Percentiles rank a stretch among this genome's conserved stretches.
phyloP scores from a whole-genome alignment of 2,329 filamentous ascomycete genomes.

The Xylaria arbuscula region DNA sequence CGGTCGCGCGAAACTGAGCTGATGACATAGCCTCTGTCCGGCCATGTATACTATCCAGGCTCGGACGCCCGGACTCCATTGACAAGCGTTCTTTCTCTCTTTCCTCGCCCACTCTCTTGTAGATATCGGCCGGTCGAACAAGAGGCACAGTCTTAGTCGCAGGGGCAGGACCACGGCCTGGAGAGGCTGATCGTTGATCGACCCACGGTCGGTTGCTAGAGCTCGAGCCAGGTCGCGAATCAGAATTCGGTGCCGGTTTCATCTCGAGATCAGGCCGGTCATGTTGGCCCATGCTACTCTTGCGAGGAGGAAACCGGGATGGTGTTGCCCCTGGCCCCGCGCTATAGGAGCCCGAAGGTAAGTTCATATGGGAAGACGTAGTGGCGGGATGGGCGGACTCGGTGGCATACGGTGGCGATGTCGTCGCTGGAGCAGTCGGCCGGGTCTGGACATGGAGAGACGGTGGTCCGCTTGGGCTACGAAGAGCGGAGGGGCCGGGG shows the following conservation, averaged over 20 bases:
- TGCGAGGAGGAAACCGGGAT: conserved; percentile 66
- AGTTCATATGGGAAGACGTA: conserved; percentile 39
- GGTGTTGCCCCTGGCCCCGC: conserved; percentile 47
- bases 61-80: conserved; percentile 67
- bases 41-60: conserved; percentile 61
- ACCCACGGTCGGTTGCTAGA: conserved; percentile 49
- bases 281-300: conserved; percentile 68
- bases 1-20: conserved; percentile 37
- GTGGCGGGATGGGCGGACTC: conserved; percentile 23
- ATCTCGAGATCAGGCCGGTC: conserved; percentile 48
- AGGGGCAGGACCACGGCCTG: conserved; percentile 52
- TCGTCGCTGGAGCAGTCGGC: conserved; percentile 11
- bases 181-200: conserved; percentile 55
- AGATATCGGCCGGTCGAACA: conserved; percentile 80
- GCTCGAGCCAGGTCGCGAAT: conserved; percentile 48
- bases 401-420: conserved; percentile 11
- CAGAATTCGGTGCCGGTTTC: conserved; percentile 36
- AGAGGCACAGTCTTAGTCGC: conserved; percentile 67
- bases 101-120: conserved; percentile 77
- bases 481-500: conserved; percentile 38
- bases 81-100: conserved; percentile 66
- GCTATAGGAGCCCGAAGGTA: conserved; percentile 43
- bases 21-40: conserved; percentile 44
- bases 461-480: conserved; percentile 47
- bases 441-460: conserved; percentile 50